These are phyloP conservation scores for Amanita inopinata DNA, from an alignment of 768 basidiomycete species.

Conservation along the genomic window DNA sequence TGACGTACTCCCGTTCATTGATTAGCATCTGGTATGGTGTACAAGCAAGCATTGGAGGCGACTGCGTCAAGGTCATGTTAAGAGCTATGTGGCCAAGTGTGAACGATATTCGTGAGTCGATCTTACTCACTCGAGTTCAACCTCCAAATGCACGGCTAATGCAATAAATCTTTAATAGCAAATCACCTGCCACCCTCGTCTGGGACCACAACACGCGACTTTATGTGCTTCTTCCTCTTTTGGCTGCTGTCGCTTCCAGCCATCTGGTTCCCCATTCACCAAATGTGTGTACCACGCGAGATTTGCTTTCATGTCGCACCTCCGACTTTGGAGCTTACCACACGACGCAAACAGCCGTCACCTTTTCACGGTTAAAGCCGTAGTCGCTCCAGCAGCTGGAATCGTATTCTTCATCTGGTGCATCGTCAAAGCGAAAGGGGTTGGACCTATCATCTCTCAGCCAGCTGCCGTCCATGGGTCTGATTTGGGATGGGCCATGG, in stretches of 20 bases:
- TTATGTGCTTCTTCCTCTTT: conserved; percentile 80
- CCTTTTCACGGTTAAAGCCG: conserved; percentile 71
- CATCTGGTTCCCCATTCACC: conserved; percentile 78
- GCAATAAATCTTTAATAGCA: too few species aligned
- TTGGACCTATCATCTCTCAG: conserved; percentile 65
- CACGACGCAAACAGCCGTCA: conserved; percentile 38
- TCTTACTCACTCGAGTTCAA: too few species aligned
- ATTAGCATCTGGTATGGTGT: conserved; percentile 71
- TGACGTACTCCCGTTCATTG: neutral
- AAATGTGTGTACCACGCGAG: conserved; percentile 40
- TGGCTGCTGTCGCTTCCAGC: conserved; percentile 74
- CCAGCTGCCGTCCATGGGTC: conserved; percentile 55
- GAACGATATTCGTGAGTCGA: conserved; percentile 48
- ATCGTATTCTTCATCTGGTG: conserved; percentile 72
- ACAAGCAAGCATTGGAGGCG: conserved; percentile 76
- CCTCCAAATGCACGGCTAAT: too few species aligned
- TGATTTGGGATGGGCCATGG: conserved; percentile 68
- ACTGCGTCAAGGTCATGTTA: conserved; percentile 66
- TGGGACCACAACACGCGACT: conserved; percentile 67
- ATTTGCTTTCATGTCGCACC: neutral
- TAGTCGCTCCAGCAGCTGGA: conserved; percentile 62
- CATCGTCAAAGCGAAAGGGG: conserved; percentile 66
- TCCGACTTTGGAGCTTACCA: neutral
- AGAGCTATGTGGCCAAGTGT: conserved; percentile 70
- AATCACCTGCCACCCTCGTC: conserved; percentile 67